These are phyloP conservation scores for Podaxis pistillaris DNA, from an alignment of 768 basidiomycete genomes.

Conservation along the genomic window DNA sequence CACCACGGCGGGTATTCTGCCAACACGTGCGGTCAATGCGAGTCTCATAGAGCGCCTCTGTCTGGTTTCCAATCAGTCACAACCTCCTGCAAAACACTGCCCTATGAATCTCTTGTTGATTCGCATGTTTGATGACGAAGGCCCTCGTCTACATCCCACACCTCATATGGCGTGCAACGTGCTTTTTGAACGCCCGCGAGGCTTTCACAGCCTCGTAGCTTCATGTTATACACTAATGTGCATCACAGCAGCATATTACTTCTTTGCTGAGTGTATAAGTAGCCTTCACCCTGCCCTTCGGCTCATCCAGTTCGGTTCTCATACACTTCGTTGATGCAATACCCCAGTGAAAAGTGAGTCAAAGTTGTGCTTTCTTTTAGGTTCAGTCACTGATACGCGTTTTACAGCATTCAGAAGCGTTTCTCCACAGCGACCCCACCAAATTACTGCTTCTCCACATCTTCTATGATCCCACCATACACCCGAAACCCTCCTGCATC, in stretches of 20 bases:
- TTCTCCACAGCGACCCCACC: not conserved
- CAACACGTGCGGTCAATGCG: constrained; percentile 1
- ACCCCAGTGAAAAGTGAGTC: not conserved
- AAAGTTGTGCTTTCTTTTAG: not conserved
- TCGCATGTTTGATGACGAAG: not conserved
- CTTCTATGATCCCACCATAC: not conserved
- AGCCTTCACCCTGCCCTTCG: not conserved
- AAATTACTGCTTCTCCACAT: not conserved
- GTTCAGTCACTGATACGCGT: not conserved
- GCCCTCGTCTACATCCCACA: not conserved
- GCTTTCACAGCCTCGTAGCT: constrained; percentile 1
- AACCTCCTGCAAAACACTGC: not conserved
- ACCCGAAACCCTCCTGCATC: not conserved
- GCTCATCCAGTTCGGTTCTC: not conserved
- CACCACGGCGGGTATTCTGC: not conserved
- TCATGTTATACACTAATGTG: not conserved
- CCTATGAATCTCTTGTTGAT: not conserved
- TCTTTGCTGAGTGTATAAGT: not conserved
- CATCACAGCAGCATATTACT: not conserved
- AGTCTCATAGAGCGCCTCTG: not conserved
- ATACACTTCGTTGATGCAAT: not conserved
- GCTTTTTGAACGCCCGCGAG: not conserved
- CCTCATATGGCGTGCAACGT: constrained; percentile 1
- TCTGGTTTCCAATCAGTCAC: not conserved
- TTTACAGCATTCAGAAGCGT: not conserved